Evolutionary conservation across 768 basidiomycete species (phyloP).

Genomic region (Lyophyllum decastes): DNA sequence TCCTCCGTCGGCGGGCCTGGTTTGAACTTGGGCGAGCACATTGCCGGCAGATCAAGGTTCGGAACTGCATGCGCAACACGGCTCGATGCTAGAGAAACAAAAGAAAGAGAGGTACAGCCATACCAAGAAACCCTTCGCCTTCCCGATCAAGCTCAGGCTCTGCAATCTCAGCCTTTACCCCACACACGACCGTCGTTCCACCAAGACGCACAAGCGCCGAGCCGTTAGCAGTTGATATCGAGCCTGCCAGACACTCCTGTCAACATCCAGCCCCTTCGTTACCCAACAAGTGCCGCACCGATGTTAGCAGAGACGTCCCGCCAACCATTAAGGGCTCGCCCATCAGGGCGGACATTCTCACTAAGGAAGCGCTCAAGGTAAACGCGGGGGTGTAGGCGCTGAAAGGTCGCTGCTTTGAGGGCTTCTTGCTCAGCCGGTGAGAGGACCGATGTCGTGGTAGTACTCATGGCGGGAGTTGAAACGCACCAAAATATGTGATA

Average conservation of each 20-base stretch:
- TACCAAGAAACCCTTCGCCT: constrained; percentile 82
- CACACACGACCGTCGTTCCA: constrained; percentile 93
- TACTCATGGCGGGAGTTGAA: constrained; percentile 6
- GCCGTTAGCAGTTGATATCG: constrained; percentile 91
- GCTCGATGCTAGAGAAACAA: neutral
- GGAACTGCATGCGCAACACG: constrained; percentile 58
- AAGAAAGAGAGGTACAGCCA: constrained; percentile 16
- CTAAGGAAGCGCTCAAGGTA: constrained; percentile 87
- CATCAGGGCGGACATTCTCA: constrained; percentile 82
- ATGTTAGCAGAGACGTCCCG: constrained; percentile 77
- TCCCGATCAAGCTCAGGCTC: constrained; percentile 83
- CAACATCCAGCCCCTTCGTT: neutral
- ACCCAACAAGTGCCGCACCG: constrained; percentile 48
- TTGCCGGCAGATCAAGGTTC: constrained; percentile 90
- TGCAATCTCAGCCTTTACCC: constrained; percentile 93
- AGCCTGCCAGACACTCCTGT: constrained; percentile 51
- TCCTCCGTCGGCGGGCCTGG: constrained; percentile 95
- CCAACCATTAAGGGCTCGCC: constrained; percentile 68
- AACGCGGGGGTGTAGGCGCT: constrained; percentile 83
- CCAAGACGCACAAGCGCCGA: constrained; percentile 91
- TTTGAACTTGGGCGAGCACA: constrained; percentile 93
- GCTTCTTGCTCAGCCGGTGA: constrained; percentile 34
- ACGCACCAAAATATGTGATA: constrained; percentile 1
- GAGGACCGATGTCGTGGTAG: constrained; percentile 5
- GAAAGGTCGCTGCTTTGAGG: constrained; percentile 65